Base-by-base conservation (phyloP, 2,329 filamentous ascomycete species). In the Pseudocercospora pini-densiflorae region DNA sequence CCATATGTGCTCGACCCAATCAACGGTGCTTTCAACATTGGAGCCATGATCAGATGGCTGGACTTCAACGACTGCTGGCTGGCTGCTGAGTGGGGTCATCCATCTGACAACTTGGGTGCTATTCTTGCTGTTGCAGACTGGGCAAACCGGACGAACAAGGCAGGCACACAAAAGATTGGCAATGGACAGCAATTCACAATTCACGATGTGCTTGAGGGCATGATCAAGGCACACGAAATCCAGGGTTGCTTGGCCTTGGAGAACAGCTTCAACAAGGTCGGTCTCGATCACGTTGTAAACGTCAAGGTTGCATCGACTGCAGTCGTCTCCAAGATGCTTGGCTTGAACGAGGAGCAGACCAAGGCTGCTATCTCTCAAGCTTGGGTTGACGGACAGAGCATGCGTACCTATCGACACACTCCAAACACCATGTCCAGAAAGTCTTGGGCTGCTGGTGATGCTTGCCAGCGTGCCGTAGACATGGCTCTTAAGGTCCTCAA, bases 61-160 rank as follows among this genome's bases (percentile, higher is more conserved):
- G 95, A 99, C 85, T 99, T 98, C 88, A 99, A 99, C 81, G 95
- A 99, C 87, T 98, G 95, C 88, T 99, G 94, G 95, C 87, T 98
- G 71, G 95, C 94, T 53, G 95, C 95, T 64, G 95, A 99, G 84
- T 99, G 95, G 95, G 95, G 95, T 66, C 95, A 99, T 82, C 95
- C 95, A 69, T 97, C 94, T 4, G 95, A 99, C 85, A 99, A 99
- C 86, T 82, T 99, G 74, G 95, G 95, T 70, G 95, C 94, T 76
- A 99, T 99, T 79, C 88, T 99, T 69, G 93, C 94, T 55, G 94
- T 97, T 61, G 93, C 95, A 67, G 95, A 99, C 85, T 99, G 95
- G 95, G 89, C 97, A 77, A 96, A 94, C 74, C 91, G 95, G 75
- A 97, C 94, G 71, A 97, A 95, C 83, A 87, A 94, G 72, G 92